Conservation (phyloP, 148 eudicot genomes). For the Polygonum maritimum region DNA sequence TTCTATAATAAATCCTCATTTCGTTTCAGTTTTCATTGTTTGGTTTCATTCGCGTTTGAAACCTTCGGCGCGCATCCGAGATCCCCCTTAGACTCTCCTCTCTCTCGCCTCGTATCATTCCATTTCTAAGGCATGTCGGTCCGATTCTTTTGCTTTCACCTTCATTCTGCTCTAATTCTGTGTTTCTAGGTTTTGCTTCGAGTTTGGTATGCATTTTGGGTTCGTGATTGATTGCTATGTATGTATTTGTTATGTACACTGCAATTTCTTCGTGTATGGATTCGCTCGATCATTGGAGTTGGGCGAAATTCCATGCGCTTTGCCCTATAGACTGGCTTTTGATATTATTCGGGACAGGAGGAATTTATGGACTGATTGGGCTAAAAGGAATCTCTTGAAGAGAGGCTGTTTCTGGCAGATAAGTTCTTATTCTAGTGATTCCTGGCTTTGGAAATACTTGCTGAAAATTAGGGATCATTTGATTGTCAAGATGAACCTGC, state of each 20-base stretch:
- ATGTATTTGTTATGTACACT: background rate
- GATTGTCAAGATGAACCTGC: too few species aligned
- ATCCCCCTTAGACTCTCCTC: conserved; percentile 1
- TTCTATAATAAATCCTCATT: background rate
- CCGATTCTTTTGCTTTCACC: background rate
- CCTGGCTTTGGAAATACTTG: too few species aligned
- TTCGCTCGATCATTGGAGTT: background rate
- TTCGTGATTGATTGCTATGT: background rate
- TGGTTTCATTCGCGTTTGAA: conserved; percentile 1
- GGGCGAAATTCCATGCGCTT: background rate
- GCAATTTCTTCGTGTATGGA: background rate
- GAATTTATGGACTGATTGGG: too few species aligned
- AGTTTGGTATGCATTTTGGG: background rate
- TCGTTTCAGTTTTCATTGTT: background rate
- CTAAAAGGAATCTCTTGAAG: too few species aligned
- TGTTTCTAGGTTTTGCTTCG: background rate
- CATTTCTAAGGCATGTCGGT: background rate
- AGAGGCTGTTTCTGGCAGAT: too few species aligned
- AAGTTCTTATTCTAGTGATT: too few species aligned
- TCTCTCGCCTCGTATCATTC: background rate
- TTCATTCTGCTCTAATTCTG: background rate
- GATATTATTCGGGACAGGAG: too few species aligned
- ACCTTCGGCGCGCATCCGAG: conserved; percentile 6
- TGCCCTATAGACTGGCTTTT: background rate
- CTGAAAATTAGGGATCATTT: too few species aligned